A percentile compares a stretch with the other conserved stretches of the same genome.
Evolutionary conservation across 2,329 filamentous ascomycete genomes (phyloP).

Genomic region (Alternaria sp.): DNA sequence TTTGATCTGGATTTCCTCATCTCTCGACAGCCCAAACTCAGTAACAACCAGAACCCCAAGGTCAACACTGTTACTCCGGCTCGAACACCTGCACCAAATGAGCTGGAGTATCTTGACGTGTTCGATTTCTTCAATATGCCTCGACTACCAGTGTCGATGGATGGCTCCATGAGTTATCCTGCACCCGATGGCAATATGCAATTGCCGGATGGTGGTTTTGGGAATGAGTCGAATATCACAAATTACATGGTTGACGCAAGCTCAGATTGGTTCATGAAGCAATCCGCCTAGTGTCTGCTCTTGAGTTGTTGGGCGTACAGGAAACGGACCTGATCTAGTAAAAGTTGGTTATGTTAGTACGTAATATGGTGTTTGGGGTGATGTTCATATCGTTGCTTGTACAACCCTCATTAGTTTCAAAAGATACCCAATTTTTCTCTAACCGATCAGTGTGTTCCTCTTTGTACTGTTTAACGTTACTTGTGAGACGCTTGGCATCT

Average conservation of each 20-base stretch:
- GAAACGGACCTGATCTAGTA: neutral
- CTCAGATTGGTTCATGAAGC: slow-evolving; percentile 73
- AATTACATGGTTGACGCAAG: slow-evolving; percentile 80
- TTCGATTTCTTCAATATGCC: slow-evolving; percentile 97
- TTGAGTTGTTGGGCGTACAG: neutral
- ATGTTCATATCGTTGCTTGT: neutral
- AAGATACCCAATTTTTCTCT: slow-evolving; percentile 10
- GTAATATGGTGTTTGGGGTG: neutral
- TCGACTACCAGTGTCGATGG: slow-evolving; percentile 64
- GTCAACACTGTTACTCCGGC: slow-evolving; percentile 61
- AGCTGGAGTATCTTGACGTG: slow-evolving; percentile 89
- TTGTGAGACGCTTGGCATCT: neutral
- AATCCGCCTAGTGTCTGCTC: slow-evolving; percentile 18
- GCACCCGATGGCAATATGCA: slow-evolving; percentile 39
- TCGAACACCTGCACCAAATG: slow-evolving; percentile 77
- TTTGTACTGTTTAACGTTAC: neutral
- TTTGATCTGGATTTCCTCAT: slow-evolving; percentile 93
- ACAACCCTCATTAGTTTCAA: neutral
- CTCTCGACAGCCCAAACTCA: slow-evolving; percentile 72
- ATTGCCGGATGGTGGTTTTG: slow-evolving; percentile 38
- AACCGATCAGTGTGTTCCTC: neutral
- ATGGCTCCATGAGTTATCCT: slow-evolving; percentile 41
- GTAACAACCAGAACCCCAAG: slow-evolving; percentile 45
- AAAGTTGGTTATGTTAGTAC: slow-evolving; percentile 4
- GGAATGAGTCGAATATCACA: slow-evolving; percentile 78